phyloP scores from a whole-genome alignment of 169 alveolate genomes.

The Cryptosporidium felis region DNA sequence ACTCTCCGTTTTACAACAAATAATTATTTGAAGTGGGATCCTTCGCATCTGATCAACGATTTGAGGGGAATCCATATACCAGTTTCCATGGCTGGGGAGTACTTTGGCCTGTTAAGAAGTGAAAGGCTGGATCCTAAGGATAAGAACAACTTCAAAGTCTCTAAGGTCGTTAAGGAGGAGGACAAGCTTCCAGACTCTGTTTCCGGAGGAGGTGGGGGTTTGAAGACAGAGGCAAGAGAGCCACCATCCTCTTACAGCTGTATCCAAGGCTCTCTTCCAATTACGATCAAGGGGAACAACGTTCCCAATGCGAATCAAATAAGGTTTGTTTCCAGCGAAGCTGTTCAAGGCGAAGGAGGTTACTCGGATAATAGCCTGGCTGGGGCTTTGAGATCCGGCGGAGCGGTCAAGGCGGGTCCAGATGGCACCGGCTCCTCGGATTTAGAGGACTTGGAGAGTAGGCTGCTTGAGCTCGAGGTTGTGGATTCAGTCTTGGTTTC shows the following conservation, averaged over 20 bases:
- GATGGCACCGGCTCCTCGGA: background rate
- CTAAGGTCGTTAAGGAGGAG: background rate
- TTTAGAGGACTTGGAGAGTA: constrained; percentile 3
- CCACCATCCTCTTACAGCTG: background rate
- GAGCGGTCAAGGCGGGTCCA: background rate
- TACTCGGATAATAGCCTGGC: background rate
- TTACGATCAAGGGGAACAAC: constrained; percentile 46
- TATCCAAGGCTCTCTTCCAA: background rate
- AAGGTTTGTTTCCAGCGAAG: constrained; percentile 31
- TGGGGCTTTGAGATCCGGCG: background rate
- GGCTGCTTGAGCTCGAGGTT: constrained; percentile 40
- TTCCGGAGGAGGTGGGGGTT: background rate
- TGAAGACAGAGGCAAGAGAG: background rate
- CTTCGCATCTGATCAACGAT: constrained; percentile 44
- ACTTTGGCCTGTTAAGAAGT: constrained; percentile 51
- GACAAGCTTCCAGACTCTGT: too few relatives aligned
- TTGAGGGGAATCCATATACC: constrained; percentile 70
- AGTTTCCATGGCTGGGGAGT: constrained; percentile 58
- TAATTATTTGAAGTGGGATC: constrained; percentile 62
- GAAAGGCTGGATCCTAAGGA: constrained; percentile 10
- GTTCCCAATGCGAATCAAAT: constrained; percentile 68
- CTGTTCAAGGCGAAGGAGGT: too few relatives aligned
- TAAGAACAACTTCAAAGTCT: background rate
- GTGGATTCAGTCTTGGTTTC: constrained; percentile 61
- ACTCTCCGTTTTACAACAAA: constrained; percentile 48